phyloP scores from a whole-genome alignment of 371 early-diverging fungal species.

The Mortierella sp. region DNA sequence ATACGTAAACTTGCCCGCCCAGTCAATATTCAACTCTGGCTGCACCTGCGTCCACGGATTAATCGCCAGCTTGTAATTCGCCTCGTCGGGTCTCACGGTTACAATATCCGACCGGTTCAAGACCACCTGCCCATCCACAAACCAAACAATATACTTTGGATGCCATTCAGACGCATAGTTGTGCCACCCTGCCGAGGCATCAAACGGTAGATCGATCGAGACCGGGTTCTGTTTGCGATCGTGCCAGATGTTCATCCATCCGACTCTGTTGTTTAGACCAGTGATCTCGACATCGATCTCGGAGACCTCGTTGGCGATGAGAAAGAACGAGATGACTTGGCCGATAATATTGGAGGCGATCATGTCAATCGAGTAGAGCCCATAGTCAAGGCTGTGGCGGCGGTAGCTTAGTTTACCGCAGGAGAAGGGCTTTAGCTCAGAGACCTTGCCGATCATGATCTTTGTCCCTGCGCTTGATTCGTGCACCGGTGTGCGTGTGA shows the following conservation, averaged over 20 bases:
- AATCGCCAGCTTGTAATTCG: slow-evolving; percentile 46
- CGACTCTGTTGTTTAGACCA: slow-evolving; percentile 37
- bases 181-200: slow-evolving; percentile 39
- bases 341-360: slow-evolving; percentile 44
- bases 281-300: slow-evolving; percentile 56
- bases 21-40: slow-evolving; percentile 42
- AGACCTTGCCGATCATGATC: slow-evolving; percentile 51
- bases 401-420: slow-evolving; percentile 44
- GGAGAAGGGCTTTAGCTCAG: slow-evolving; percentile 40
- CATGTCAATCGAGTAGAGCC: slow-evolving; percentile 50
- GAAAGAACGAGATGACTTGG: slow-evolving; percentile 52
- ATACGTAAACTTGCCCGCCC: slow-evolving; percentile 50
- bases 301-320: slow-evolving; percentile 41
- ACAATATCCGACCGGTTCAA: slow-evolving; percentile 42
- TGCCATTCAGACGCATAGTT: slow-evolving; percentile 46
- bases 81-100: slow-evolving; percentile 28
- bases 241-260: slow-evolving; percentile 52
- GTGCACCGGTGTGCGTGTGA: slow-evolving; percentile 46
- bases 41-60: slow-evolving; percentile 54
- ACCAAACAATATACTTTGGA: slow-evolving; percentile 34
- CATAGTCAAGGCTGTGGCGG: slow-evolving; percentile 34
- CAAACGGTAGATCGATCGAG: slow-evolving; percentile 38
- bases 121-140: slow-evolving; percentile 32
- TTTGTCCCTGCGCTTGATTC: slow-evolving; percentile 13
- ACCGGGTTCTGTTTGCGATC: slow-evolving; percentile 39